These are phyloP conservation scores for Suillus occidentalis DNA, from an alignment of 768 basidiomycete species.

Conservation along the genomic window DNA sequence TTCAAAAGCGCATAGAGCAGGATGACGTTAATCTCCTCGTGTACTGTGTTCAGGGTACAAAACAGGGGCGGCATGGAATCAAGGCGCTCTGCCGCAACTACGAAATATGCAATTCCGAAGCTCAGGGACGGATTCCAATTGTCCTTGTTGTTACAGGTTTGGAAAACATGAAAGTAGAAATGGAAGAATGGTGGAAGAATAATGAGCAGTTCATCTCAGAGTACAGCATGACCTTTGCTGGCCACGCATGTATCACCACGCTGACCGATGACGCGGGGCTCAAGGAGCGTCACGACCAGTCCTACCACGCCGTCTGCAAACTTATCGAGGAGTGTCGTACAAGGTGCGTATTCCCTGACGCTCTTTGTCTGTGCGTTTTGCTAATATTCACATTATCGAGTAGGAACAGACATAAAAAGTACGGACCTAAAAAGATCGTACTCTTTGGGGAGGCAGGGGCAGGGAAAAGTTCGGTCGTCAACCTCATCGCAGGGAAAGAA, in stretches of 20 bases:
- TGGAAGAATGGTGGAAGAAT: constrained; percentile 40
- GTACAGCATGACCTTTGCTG: constrained; percentile 34
- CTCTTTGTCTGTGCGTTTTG: neutral
- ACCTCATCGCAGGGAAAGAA: constrained; percentile 35
- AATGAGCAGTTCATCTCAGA: constrained; percentile 29
- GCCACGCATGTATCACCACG: constrained; percentile 41
- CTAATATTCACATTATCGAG: neutral
- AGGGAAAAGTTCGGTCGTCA: constrained; percentile 47
- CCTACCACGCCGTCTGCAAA: constrained; percentile 21
- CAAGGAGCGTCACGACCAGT: constrained; percentile 19
- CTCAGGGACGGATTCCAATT: constrained; percentile 19
- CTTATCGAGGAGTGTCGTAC: constrained; percentile 13
- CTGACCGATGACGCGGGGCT: constrained; percentile 23
- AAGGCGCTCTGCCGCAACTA: constrained; percentile 30
- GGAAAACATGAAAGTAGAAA: constrained; percentile 30
- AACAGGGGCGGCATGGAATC: constrained; percentile 24
- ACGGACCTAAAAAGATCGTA: constrained; percentile 22
- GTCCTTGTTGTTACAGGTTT: constrained; percentile 33
- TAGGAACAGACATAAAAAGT: constrained; percentile 13
- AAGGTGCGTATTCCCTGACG: neutral
- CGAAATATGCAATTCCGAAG: constrained; percentile 22
- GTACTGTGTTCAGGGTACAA: constrained; percentile 28
- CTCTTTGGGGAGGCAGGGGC: constrained; percentile 33
- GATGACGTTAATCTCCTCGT: constrained; percentile 27
- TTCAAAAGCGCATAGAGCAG: constrained; percentile 29